Evolutionary conservation across 306 rosid genomes (phyloP).

Genomic region (Fragaria nilgerrensis): DNA sequence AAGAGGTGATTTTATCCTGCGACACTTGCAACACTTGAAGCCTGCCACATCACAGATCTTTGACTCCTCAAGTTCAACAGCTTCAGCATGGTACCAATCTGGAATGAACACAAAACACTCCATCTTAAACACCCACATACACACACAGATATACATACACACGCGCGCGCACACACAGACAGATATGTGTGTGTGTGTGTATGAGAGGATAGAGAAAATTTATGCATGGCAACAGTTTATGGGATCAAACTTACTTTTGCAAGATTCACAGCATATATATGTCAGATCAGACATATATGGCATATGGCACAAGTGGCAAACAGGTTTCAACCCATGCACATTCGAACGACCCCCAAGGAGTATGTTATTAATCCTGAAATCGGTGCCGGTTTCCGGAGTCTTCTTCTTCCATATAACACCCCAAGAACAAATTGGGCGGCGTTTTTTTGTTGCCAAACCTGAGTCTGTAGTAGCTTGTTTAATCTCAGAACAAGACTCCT

Average conservation of each 20-base stretch:
- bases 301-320: slow-evolving; percentile 69
- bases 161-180: too few relatives aligned
- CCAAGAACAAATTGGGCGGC: slow-evolving; percentile 59
- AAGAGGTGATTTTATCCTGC: slow-evolving; percentile 82
- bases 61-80: slow-evolving; percentile 83
- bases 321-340: slow-evolving; percentile 42
- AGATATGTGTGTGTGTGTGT: too few relatives aligned
- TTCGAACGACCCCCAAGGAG: slow-evolving; percentile 57
- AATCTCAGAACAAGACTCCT: slow-evolving; percentile 31
- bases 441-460: slow-evolving; percentile 38
- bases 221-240: not conserved
- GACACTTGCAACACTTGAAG: slow-evolving; percentile 94
- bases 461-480: slow-evolving; percentile 50
- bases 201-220: not conserved
- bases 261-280: slow-evolving; percentile 77
- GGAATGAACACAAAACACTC: slow-evolving; percentile 28
- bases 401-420: slow-evolving; percentile 89
- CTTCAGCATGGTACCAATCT: slow-evolving; percentile 99
- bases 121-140: slow-evolving; percentile 1
- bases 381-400: slow-evolving; percentile 42
- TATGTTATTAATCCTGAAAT: slow-evolving; percentile 68
- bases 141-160: not conserved
- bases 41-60: slow-evolving; percentile 59
- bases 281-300: slow-evolving; percentile 70
- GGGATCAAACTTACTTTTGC: slow-evolving; percentile 62